These are phyloP conservation scores for Metschnikowia gruessii DNA, from an alignment of 805 yeast species.

Conservation along the genomic window DNA sequence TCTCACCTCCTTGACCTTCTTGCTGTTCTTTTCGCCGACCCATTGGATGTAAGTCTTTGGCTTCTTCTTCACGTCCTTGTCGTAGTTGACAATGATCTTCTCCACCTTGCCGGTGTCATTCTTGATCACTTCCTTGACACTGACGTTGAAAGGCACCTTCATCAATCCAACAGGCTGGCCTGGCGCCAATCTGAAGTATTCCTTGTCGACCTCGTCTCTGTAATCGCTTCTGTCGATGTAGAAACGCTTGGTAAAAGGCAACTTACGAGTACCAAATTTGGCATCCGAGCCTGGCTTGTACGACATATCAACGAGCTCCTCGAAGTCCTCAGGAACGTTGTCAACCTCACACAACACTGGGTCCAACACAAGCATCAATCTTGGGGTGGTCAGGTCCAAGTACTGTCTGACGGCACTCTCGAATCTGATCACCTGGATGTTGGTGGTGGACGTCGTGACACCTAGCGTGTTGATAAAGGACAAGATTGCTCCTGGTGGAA, in stretches of 20 bases:
- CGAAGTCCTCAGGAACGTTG: conserved; percentile 72
- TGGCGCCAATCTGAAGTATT: conserved; percentile 91
- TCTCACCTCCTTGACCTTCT: conserved; percentile 71
- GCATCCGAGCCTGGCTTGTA: conserved; percentile 75
- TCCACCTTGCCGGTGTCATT: conserved; percentile 61
- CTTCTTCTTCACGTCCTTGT: conserved; percentile 56
- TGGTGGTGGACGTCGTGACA: conserved; percentile 90
- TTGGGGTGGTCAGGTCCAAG: conserved; percentile 87
- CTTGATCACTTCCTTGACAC: conserved; percentile 64
- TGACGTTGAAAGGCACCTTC: conserved; percentile 81
- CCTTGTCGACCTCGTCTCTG: conserved; percentile 55
- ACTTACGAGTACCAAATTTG: conserved; percentile 58
- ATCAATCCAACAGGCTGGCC: conserved; percentile 93
- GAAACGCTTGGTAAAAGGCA: conserved; percentile 72
- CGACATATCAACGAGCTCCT: conserved; percentile 72
- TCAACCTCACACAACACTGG: conserved; percentile 84
- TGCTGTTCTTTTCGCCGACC: conserved; percentile 71
- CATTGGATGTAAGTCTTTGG: conserved; percentile 98
- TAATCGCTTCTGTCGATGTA: conserved; percentile 90
- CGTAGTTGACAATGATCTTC: conserved; percentile 76
- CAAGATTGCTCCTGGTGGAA: conserved; percentile 97
- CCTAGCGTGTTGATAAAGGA: conserved; percentile 93
- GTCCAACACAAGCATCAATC: conserved; percentile 88
- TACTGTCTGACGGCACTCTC: conserved; percentile 86
- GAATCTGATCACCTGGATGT: conserved; percentile 85